Evolutionary conservation across 2,329 filamentous ascomycete genomes (phyloP).

Genomic region (Xylariaceae sp.): DNA sequence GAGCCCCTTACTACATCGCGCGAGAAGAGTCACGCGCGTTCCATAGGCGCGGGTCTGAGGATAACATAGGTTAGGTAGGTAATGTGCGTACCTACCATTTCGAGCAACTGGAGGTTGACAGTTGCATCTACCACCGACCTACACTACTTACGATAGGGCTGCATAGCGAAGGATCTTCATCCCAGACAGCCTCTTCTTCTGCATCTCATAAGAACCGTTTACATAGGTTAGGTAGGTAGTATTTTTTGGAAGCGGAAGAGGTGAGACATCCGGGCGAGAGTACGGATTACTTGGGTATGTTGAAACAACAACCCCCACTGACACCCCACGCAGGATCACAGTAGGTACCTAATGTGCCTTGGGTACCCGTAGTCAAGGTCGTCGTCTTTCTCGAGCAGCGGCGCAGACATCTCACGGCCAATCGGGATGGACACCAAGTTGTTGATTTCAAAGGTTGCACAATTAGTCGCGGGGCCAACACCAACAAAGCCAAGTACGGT

Average conservation of each 20-base stretch:
- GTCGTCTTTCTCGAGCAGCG: not conserved
- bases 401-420: not conserved
- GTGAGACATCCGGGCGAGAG: not conserved
- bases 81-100: not conserved
- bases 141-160: slow-evolving; percentile 4
- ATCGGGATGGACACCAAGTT: not conserved
- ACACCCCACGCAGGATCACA: not conserved
- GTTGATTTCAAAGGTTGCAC: not conserved
- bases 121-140: not conserved
- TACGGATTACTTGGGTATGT: too few species aligned
- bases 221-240: not conserved
- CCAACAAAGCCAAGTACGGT: slow-evolving; percentile 5
- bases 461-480: slow-evolving; percentile 2
- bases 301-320: not conserved
- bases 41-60: not conserved
- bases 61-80: not conserved
- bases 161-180: slow-evolving; percentile 5
- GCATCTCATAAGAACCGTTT: not conserved
- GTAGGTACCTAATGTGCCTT: not conserved
- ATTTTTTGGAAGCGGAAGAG: not conserved
- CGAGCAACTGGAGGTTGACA: too few species aligned
- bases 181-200: too few species aligned
- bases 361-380: not conserved
- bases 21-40: too few species aligned
- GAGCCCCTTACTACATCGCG: not conserved